Evolutionary conservation across 73 alveolate species (phyloP), one percentile per base, ranked within the genome.

Genomic region (Paramecium sexaurelia): DNA sequence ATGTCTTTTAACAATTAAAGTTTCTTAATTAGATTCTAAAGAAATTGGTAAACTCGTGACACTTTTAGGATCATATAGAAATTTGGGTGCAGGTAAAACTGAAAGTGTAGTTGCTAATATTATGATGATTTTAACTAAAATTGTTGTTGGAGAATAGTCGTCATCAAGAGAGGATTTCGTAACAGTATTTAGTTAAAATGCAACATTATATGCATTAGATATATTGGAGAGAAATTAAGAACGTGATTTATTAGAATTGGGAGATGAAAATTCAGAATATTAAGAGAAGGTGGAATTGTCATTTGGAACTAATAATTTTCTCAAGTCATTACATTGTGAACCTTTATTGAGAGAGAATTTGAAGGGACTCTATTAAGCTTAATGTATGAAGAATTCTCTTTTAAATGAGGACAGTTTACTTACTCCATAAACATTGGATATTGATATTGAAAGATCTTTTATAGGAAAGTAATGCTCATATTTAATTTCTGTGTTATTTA

Each of bases 11-110:
- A 93, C 96, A n/a, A 95, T 96, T 26, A 97, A 97, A 8, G 91
- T 95, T 40, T 71, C 86, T 0, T 94, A 96, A 73, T 89, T 96
- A 33, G 98, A 96, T 51, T 61, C 94, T 15, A 95, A 94, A 29
- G 98, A 96, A 94, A 95, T 96, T 8, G 95, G 96, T 0, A 91
- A 95, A 33, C 40, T 96, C 0, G 95, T 96, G 20, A 92, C 95
- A 17, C 41, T 96, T 7, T 85, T 96, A 6, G 92, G 95, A 5
- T 43, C 95, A 6, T 96, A 95, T 71, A 96, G 96, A 55, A 96
- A 96, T 83, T 96, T 96, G 55, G 99, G 99, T 2, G 99, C 98
- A 9, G 99, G 99, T 9, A 91, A 92, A 88, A 96, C 99, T 1
- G 99, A 96, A 85, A 92, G 57, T 32, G 98, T 96, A 3, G 69